Evolutionary conservation across 164 flowering plant species (phyloP).

Genomic region (Warburgia ugandensis): DNA sequence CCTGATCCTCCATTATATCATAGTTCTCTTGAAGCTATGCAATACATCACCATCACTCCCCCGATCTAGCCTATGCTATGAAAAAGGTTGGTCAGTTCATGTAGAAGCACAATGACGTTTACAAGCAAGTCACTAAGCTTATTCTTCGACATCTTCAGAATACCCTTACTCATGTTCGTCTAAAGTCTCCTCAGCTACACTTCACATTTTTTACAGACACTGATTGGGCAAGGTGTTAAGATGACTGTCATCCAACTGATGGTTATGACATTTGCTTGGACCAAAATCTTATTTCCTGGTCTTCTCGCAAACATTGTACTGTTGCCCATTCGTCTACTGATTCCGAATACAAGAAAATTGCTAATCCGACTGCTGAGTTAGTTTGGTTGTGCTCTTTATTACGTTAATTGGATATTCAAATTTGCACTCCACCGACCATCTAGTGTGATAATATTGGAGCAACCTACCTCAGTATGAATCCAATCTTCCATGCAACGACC

Average conservation of each 20-base stretch:
- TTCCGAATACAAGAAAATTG: not conserved
- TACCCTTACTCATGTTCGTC: too few species aligned
- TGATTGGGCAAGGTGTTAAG: not conserved
- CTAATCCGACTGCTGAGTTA: not conserved
- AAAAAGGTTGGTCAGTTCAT: too few species aligned
- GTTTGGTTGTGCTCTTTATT: not conserved
- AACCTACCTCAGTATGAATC: too few species aligned
- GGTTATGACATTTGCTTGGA: not conserved
- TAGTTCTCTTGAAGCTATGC: too few species aligned
- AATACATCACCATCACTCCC: too few species aligned
- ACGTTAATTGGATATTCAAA: not conserved
- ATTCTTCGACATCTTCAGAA: too few species aligned
- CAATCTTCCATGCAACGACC: too few species aligned
- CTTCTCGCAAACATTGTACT: not conserved
- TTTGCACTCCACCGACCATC: not conserved
- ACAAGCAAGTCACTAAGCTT: too few species aligned
- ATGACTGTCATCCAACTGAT: not conserved
- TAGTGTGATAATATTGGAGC: constrained; percentile 3
- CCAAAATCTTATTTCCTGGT: constrained; percentile 1
- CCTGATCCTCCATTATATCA: too few species aligned
- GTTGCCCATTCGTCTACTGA: not conserved
- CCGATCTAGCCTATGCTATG: too few species aligned
- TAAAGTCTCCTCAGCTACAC: too few species aligned
- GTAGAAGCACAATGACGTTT: too few species aligned
- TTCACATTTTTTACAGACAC: not conserved